A percentile compares a stretch with the other conserved stretches of the same genome.
phyloP scores from a whole-genome alignment of 768 basidiomycete species.

The Pulveroboletus ravenelii region DNA sequence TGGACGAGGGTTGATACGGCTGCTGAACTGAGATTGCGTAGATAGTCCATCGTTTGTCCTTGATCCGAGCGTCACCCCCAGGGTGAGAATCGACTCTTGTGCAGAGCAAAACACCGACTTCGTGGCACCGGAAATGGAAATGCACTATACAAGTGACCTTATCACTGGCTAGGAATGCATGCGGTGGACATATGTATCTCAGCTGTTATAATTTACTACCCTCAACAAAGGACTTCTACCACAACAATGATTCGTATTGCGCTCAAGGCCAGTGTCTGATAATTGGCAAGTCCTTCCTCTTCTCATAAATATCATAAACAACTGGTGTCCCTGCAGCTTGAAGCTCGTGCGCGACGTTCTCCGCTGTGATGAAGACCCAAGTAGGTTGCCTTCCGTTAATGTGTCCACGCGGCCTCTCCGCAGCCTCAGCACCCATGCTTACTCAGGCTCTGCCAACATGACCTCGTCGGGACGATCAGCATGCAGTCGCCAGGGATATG shows the following conservation, averaged over 20 bases:
- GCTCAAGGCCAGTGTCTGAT: constrained; percentile 8
- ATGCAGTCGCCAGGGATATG: too few species aligned
- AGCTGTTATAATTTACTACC: neutral
- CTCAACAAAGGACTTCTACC: neutral
- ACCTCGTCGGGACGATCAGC: too few species aligned
- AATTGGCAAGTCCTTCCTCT: constrained; percentile 61
- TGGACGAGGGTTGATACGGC: constrained; percentile 89
- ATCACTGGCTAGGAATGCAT: too few species aligned
- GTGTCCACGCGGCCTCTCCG: too few species aligned
- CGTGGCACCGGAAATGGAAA: neutral
- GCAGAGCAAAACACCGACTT: neutral
- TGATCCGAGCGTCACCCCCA: neutral
- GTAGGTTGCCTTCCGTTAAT: constrained; percentile 80
- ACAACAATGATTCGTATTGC: too few species aligned
- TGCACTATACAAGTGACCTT: too few species aligned
- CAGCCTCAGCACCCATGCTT: too few species aligned
- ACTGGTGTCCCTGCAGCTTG: constrained; percentile 51
- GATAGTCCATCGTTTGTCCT: constrained; percentile 61
- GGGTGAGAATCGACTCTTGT: neutral
- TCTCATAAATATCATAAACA: constrained; percentile 67
- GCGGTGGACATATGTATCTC: neutral
- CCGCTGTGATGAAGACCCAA: constrained; percentile 76
- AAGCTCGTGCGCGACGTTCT: constrained; percentile 60
- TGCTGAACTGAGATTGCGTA: constrained; percentile 75
- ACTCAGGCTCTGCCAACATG: too few species aligned